Evolutionary conservation across 768 basidiomycete species (phyloP).

Genomic region (Rhodotorula toruloides): DNA sequence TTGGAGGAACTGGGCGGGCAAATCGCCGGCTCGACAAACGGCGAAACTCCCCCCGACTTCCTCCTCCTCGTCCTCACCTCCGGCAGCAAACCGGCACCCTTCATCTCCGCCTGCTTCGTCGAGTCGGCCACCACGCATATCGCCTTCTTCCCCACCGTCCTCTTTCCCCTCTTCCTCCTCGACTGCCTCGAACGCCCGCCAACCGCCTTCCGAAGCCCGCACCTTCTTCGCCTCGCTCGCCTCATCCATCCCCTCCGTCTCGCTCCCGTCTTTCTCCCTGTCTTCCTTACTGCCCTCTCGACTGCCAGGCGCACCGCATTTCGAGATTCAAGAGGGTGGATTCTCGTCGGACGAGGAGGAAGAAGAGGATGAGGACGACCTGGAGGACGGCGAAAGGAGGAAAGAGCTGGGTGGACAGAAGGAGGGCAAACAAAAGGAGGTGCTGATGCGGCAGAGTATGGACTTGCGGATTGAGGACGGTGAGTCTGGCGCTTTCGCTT

Average conservation of each 20-base stretch:
- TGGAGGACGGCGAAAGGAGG: not conserved
- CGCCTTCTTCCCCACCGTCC: not conserved
- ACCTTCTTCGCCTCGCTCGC: slow-evolving; percentile 12
- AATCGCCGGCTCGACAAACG: no score
- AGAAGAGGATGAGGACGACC: not conserved
- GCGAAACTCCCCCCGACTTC: no score
- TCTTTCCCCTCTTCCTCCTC: not conserved
- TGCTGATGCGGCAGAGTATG: slow-evolving; percentile 9
- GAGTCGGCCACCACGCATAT: not conserved
- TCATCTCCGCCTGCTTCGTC: not conserved
- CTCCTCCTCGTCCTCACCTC: no score
- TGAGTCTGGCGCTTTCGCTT: not conserved
- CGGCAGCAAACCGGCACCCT: not conserved
- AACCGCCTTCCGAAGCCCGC: not conserved
- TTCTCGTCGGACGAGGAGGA: slow-evolving; percentile 2
- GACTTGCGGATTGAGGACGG: slow-evolving; percentile 32
- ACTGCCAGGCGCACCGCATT: slow-evolving; percentile 1
- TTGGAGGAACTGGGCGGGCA: not conserved
- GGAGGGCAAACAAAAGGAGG: not conserved
- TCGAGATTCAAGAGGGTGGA: not conserved
- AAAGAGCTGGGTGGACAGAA: not conserved
- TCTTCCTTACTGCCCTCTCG: not conserved
- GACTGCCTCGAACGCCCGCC: not conserved
- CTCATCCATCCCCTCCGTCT: slow-evolving; percentile 2
- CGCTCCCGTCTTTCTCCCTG: not conserved